phyloP scores from a whole-genome alignment of 345 rosid genomes.

The Euclidium syriacum region DNA sequence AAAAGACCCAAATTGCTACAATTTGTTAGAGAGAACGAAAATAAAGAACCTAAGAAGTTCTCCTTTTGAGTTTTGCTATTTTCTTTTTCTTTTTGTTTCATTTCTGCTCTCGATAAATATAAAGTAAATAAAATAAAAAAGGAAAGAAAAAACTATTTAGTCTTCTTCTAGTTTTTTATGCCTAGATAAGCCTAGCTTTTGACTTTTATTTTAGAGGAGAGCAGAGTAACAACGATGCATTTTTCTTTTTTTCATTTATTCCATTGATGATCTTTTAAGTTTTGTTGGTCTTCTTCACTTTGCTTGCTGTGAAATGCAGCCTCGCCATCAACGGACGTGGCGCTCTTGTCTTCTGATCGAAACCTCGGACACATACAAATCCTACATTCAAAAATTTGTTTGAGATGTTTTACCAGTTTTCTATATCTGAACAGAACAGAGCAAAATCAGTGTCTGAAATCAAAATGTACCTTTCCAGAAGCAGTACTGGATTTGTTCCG shows the following conservation, averaged over 20 bases:
- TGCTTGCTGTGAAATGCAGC: slow-evolving; percentile 69
- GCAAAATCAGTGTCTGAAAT: neutral
- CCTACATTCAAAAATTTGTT: slow-evolving; percentile 37
- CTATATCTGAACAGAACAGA: neutral
- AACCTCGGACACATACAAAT: slow-evolving; percentile 88
- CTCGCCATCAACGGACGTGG: slow-evolving; percentile 79
- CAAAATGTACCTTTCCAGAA: slow-evolving; percentile 76
- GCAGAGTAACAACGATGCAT: neutral
- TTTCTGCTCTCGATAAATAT: slow-evolving; percentile 2
- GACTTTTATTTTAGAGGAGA: slow-evolving; percentile 15
- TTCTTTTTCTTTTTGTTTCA: neutral
- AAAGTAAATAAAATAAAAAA: neutral
- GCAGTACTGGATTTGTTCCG: slow-evolving; percentile 68
- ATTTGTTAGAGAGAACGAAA: slow-evolving; percentile 8
- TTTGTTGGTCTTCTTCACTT: slow-evolving; percentile 27
- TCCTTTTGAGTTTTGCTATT: neutral
- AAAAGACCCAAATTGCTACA: neutral
- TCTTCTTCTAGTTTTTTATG: neutral
- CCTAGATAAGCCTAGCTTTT: neutral
- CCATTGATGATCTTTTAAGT: neutral
- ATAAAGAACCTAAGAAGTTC: neutral
- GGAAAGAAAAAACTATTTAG: neutral
- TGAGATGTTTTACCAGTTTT: neutral
- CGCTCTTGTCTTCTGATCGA: slow-evolving; percentile 66
- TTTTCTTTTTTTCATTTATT: neutral